Base-by-base conservation (phyloP, 2,329 filamentous ascomycete genomes). In the Arthroderma uncinatum region DNA sequence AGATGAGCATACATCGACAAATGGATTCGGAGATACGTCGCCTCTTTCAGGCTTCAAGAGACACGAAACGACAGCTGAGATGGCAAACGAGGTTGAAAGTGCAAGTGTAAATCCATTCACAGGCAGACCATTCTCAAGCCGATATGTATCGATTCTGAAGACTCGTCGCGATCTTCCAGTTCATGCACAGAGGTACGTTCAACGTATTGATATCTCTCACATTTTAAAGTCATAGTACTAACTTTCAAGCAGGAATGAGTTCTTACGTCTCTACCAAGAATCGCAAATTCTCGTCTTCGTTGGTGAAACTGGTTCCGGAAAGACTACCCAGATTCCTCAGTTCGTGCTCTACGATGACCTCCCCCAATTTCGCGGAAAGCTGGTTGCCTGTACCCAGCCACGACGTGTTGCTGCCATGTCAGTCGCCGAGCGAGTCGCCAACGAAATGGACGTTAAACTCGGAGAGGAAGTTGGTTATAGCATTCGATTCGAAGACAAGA, bases 361-460 rank as follows among this genome's bases (percentile, higher is more conserved):
- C 33, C 92, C 93, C 25, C 89, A 97, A 66, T 77, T 83, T 61
- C 84, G 85, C 64, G 81, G 83, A 70, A 96, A 96, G 77, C 85
- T 96, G 73, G 86, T 98, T 59, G 93, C 92, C 58, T 98, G 93
- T 79, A 98, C 93, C 4, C 93, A 98, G 74, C 93, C 93, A 61
- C 87, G 94, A 71, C 88, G 93, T 82, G 93, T 98, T 57, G 93
- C 94, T 59, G 93, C 93, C 67, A 98, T 96, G 90, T 96, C 91
- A 50, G 93, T 98, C 16, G 93, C 93, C 36, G 89, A 97, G 74
- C 92, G 93, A 86, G 93, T 98, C 33, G 90, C 94, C 28, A 84
- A 95, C 68, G 93, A 98, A 75, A 86, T 98, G 80, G 93, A 97
- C 69, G 92, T 96, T 63, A 83, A 81, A 59, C 80, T 98, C 25